Base-by-base conservation (phyloP, 2,329 filamentous ascomycete genomes). In the Seiridium cupressi region DNA sequence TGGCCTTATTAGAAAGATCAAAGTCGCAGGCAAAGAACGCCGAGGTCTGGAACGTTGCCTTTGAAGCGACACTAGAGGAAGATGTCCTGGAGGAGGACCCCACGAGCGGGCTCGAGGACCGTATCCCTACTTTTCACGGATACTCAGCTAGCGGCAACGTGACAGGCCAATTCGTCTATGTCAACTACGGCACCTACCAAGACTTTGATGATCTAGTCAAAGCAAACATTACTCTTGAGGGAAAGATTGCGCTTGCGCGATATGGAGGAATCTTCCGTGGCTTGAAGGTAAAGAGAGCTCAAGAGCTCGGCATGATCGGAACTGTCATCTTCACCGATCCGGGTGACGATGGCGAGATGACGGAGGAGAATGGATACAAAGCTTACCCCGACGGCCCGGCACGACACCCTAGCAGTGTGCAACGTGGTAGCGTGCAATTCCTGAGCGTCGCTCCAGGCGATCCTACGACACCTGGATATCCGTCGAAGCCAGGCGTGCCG, bases 121-220 rank as follows among this genome's bases (percentile, higher is more conserved):
- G 92, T 36, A 84, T 98, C 32, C 93, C 94, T 1, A 94, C 90
- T 0, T 98, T 98, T 78, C 94, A 98, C 71, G 95, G 94, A 57
- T 98, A 97, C 74, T 96, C 92, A 3, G 93, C 93, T 4, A 93
- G 83, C 62, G 94, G 94, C 35, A 96, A 98, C 73, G 94, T 96
- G 53, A 97, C 94, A 0, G 92, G 87, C 3, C 85, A 87, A 11
- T 95, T 91, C 65, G 91, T 97, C 38, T 98, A 89, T 70, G 92
- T 91, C 72, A 97, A 97, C 75, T 96, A 95, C 69, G 94, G 93
- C 57, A 95, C 91, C 0, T 96, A 89, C 70, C 78, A 84, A 64
- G 94, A 98, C 72, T 98, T 89, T 65, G 89, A 95, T 67, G 92
- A 96, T 64, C 81, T 98, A 11, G 70, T 89, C 48, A 82, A 86